Evolutionary conservation across 2,329 filamentous ascomycete genomes (phyloP).

Genomic region (Tolypocladium pustulatum): DNA sequence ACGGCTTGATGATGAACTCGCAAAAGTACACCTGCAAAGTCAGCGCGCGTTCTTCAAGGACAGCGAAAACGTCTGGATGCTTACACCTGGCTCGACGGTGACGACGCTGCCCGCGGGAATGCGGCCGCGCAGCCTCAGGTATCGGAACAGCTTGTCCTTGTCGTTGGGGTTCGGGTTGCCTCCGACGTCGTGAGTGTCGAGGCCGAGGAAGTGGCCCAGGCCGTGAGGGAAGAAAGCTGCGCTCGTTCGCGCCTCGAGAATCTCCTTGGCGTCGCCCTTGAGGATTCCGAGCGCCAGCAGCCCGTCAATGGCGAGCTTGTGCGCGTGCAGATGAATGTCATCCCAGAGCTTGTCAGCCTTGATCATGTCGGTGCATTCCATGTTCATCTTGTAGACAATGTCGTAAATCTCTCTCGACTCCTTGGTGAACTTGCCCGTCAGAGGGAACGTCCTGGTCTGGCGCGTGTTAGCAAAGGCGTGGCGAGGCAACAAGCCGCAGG

Average conservation of each 20-base stretch:
- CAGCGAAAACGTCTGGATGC: conserved; percentile 16
- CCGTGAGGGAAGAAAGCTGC: conserved; percentile 89
- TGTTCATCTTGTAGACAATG: conserved; percentile 80
- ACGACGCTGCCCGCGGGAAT: conserved; percentile 75
- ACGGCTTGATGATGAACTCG: conserved; percentile 76
- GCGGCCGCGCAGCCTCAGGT: conserved; percentile 66
- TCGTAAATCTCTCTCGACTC: conserved; percentile 69
- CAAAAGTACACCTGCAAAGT: conserved; percentile 72
- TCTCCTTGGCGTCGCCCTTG: conserved; percentile 55
- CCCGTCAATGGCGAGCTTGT: conserved; percentile 72
- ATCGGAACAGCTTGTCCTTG: conserved; percentile 73
- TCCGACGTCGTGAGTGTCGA: conserved; percentile 85
- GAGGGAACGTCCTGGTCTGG: conserved; percentile 77
- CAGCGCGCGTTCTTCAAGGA: background rate
- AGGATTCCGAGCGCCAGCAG: conserved; percentile 68
- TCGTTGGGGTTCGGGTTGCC: conserved; percentile 72
- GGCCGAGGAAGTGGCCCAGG: conserved; percentile 79
- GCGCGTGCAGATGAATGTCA: conserved; percentile 68
- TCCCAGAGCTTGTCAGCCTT: conserved; percentile 71
- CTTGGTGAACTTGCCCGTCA: conserved; percentile 58
- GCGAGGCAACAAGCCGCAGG: background rate
- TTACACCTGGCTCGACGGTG: conserved; percentile 85
- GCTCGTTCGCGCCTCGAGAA: conserved; percentile 69
- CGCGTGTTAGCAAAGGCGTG: background rate
- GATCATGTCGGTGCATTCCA: conserved; percentile 61